These are phyloP conservation scores for Parachaetomium inaequale DNA, from an alignment of 495 filamentous ascomycete species.

Conservation along the genomic window DNA sequence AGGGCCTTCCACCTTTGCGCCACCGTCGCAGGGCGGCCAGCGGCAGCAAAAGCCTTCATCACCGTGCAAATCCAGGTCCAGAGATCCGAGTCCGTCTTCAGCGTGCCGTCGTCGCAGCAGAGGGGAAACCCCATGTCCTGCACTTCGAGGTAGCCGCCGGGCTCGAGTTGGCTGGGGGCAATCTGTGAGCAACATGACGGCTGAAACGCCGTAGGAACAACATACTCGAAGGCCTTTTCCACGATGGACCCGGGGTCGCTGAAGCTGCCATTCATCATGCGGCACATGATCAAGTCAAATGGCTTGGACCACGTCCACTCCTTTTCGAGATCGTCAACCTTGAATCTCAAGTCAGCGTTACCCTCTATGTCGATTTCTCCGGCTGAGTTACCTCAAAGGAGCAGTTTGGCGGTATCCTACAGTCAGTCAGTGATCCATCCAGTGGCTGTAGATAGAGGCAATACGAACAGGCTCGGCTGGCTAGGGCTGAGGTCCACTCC, in stretches of 20 bases:
- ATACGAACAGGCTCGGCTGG: neutral
- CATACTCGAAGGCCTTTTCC: slow-evolving; percentile 21
- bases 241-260: slow-evolving; percentile 39
- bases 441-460: neutral
- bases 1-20: slow-evolving; percentile 35
- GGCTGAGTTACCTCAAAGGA: neutral
- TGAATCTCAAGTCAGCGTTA: neutral
- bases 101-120: slow-evolving; percentile 51
- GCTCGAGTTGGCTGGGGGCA: slow-evolving; percentile 19
- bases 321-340: slow-evolving; percentile 46
- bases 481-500: neutral
- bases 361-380: neutral
- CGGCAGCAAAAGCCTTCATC: slow-evolving; percentile 27
- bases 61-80: slow-evolving; percentile 27
- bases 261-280: slow-evolving; percentile 44
- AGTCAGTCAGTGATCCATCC: neutral
- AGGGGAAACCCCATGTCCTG: slow-evolving; percentile 32
- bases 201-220: too few species aligned
- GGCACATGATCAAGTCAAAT: slow-evolving; percentile 48
- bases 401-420: neutral
- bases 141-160: slow-evolving; percentile 28
- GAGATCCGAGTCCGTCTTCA: slow-evolving; percentile 29
- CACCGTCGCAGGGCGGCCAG: slow-evolving; percentile 22
- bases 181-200: neutral
- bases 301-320: slow-evolving; percentile 42